Percentiles rank a stretch among this genome's conserved stretches.
Evolutionary conservation across 75 land plant species (phyloP).

Genomic region (Picea sitchensis): DNA sequence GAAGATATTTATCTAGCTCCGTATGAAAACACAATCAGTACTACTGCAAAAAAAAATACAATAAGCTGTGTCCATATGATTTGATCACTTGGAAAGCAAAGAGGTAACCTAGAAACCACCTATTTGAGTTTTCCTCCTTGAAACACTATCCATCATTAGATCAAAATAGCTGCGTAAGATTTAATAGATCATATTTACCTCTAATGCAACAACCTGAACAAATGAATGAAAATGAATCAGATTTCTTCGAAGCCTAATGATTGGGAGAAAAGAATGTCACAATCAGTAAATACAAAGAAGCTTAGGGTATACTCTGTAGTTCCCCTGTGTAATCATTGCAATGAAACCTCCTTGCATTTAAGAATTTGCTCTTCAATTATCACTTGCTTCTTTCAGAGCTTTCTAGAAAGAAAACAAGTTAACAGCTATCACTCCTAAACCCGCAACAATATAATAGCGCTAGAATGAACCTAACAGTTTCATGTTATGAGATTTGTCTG

Average conservation of each 20-base stretch:
- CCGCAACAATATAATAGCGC: neutral
- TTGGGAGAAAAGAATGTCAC: slow-evolving; percentile 4
- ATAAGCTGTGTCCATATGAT: neutral
- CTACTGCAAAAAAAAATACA: neutral
- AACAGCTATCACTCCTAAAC: neutral
- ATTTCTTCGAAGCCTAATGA: slow-evolving; percentile 1
- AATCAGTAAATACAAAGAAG: slow-evolving; percentile 1
- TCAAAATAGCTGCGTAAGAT: neutral
- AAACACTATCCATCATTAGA: slow-evolving; percentile 1
- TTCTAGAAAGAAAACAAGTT: slow-evolving; percentile 5
- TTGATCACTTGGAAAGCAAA: neutral
- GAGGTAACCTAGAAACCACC: neutral
- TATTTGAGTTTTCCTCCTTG: neutral
- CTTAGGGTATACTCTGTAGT: neutral
- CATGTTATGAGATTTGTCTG: neutral
- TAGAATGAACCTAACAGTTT: neutral
- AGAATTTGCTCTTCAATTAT: slow-evolving; percentile 4
- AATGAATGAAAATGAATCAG: slow-evolving; percentile 3
- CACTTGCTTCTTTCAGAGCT: slow-evolving; percentile 8
- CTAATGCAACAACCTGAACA: neutral
- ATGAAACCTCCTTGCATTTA: slow-evolving; percentile 5
- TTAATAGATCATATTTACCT: neutral
- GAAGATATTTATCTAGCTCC: neutral
- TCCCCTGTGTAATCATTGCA: neutral
- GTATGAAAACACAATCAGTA: neutral